These are phyloP conservation scores for Schizophyllum amplum DNA, from an alignment of 1,284 basidiomycete species.

Conservation along the genomic window DNA sequence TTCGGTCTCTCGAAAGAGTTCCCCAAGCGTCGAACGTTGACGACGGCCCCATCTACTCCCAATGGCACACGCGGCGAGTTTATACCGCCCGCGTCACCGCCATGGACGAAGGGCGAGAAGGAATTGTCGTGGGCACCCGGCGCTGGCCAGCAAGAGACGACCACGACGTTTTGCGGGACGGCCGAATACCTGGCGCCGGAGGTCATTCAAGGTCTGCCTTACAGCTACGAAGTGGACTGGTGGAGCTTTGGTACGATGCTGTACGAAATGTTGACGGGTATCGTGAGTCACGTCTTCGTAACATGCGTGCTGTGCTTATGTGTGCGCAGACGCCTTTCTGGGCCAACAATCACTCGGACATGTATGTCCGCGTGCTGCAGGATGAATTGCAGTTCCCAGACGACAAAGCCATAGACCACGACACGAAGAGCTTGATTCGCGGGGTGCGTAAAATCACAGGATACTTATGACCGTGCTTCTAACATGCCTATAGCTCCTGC, in stretches of 20 bases:
- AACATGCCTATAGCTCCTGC: constrained; percentile 56
- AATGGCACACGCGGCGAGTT: constrained; percentile 36
- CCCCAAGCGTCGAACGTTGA: constrained; percentile 40
- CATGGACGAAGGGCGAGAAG: constrained; percentile 65
- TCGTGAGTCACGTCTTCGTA: constrained; percentile 51
- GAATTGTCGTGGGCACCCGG: constrained; percentile 47
- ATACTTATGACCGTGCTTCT: constrained; percentile 7
- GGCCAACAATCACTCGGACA: constrained; percentile 89
- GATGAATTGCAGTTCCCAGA: constrained; percentile 87
- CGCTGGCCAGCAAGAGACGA: constrained; percentile 47
- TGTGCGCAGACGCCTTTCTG: constrained; percentile 79
- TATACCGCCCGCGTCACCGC: constrained; percentile 44
- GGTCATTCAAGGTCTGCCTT: constrained; percentile 85
- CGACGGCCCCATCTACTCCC: constrained; percentile 50
- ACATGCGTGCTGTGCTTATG: constrained; percentile 11
- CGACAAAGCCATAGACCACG: constrained; percentile 84
- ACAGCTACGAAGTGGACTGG: constrained; percentile 95
- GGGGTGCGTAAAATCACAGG: constrained; percentile 53
- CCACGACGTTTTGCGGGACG: constrained; percentile 84
- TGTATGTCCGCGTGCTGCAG: constrained; percentile 88
- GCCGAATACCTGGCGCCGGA: constrained; percentile 93
- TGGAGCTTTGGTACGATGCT: constrained; percentile 98
- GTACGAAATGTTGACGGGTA: constrained; percentile 89
- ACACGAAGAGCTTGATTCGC: constrained; percentile 91
- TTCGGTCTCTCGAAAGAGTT: constrained; percentile 91